Evolutionary conservation across 352 stramenopile species (phyloP).

Genomic region (Thalassiosira ordinaria): DNA sequence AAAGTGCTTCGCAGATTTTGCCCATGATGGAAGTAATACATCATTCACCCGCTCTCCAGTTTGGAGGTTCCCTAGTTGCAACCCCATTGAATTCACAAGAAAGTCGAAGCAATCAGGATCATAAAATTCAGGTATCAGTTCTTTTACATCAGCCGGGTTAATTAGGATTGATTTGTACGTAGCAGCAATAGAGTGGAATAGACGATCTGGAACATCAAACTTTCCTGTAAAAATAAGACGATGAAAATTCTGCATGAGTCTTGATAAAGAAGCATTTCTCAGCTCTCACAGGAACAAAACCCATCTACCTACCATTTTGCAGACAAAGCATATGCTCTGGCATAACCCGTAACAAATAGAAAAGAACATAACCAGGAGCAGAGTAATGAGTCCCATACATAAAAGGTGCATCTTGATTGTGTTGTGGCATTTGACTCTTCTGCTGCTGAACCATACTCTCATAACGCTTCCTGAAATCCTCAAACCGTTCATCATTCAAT

Average conservation of each 20-base stretch:
- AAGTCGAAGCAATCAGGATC: conserved; percentile 84
- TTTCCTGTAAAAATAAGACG: conserved; percentile 56
- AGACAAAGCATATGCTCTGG: conserved; percentile 90
- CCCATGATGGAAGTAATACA: conserved; percentile 94
- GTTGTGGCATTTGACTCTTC: conserved; percentile 23
- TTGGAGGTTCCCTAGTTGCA: conserved; percentile 88
- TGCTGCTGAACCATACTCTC: conserved; percentile 85
- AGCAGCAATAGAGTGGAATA: conserved; percentile 85
- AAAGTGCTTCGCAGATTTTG: conserved; percentile 92
- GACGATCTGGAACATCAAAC: conserved; percentile 89
- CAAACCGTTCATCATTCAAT: conserved; percentile 89
- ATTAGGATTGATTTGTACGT: conserved; percentile 83
- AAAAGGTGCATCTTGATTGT: conserved; percentile 88
- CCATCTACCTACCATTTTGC: conserved; percentile 85
- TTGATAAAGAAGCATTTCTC: conserved; percentile 10
- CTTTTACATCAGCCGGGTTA: conserved; percentile 89
- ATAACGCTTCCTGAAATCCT: conserved; percentile 90
- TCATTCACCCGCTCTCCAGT: conserved; percentile 89
- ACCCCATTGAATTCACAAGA: conserved; percentile 86
- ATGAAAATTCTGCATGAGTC: too few relatives aligned
- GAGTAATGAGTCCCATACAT: conserved; percentile 98
- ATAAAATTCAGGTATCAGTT: conserved; percentile 91
- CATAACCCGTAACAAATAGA: conserved; percentile 94
- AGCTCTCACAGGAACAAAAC: neutral
- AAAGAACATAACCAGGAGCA: conserved; percentile 94